Conservation (phyloP, 2,329 filamentous ascomycete genomes). For the Xylaria sp. region DNA sequence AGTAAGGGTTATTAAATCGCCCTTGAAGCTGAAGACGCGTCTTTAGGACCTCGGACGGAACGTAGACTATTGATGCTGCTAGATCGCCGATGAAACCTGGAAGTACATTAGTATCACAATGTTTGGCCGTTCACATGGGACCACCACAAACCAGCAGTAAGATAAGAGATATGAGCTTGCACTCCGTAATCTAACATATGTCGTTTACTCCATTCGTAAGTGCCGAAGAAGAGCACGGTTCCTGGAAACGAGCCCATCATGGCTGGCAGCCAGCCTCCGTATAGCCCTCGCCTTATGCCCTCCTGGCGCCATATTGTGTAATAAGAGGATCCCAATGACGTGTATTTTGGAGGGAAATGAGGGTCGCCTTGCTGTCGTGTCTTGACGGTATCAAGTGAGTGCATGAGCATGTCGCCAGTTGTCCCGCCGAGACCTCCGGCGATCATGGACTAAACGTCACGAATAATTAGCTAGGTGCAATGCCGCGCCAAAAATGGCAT, state of each 20-base stretch:
- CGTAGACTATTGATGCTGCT: conserved; percentile 91
- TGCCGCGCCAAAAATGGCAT: conserved; percentile 1
- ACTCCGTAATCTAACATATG: conserved; percentile 86
- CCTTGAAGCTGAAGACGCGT: conserved; percentile 96
- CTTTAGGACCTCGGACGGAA: conserved; percentile 97
- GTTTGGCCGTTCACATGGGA: conserved; percentile 4
- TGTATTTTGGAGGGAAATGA: conserved; percentile 91
- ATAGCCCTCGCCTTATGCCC: conserved; percentile 84
- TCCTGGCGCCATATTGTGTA: conserved; percentile 94
- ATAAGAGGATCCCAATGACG: conserved; percentile 89
- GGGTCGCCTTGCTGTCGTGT: conserved; percentile 97
- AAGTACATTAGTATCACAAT: conserved; percentile 32
- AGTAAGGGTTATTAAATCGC: conserved; percentile 93
- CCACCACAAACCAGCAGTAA: conserved; percentile 75
- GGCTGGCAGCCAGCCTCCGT: conserved; percentile 92
- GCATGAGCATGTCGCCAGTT: conserved; percentile 97
- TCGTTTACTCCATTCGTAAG: conserved; percentile 95
- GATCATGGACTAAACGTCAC: conserved; percentile 79
- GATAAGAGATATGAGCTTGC: conserved; percentile 84
- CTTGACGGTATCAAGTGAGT: conserved; percentile 98
- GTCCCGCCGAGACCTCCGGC: conserved; percentile 93
- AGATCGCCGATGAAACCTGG: conserved; percentile 92
- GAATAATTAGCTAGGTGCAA: conserved; percentile 23
- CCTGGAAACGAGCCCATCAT: conserved; percentile 93
- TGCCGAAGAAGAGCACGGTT: conserved; percentile 94